A percentile compares a stretch with the other conserved stretches of the same genome.
Evolutionary conservation across 345 rosid species (phyloP).

Genomic region (Passiflora organensis): DNA sequence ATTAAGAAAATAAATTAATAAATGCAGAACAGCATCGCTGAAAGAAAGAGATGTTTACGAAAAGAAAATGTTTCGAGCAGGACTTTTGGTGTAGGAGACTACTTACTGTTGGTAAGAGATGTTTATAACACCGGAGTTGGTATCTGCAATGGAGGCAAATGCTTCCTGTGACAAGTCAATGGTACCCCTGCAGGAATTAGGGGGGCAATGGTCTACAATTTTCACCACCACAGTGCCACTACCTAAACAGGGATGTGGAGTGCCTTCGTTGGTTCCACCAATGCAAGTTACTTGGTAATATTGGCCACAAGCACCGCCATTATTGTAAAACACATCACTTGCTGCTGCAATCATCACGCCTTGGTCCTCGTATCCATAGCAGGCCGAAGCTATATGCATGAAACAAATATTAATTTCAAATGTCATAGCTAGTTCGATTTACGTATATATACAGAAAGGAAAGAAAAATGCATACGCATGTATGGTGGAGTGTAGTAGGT

Average conservation of each 20-base stretch:
- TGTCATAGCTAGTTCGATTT: too few species aligned
- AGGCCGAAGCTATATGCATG: constrained; percentile 15
- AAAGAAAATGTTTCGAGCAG: too few species aligned
- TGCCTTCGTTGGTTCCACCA: constrained; percentile 12
- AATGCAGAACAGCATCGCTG: too few species aligned
- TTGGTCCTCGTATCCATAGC: constrained; percentile 14
- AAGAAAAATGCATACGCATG: not conserved
- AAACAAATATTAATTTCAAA: not conserved
- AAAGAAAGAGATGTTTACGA: too few species aligned
- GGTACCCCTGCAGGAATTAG: constrained; percentile 7
- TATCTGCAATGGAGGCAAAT: constrained; percentile 14
- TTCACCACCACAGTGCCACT: not conserved
- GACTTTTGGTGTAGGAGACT: too few species aligned
- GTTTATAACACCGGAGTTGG: constrained; percentile 9
- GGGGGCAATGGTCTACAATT: not conserved
- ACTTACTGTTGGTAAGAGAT: not conserved
- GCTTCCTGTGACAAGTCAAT: constrained; percentile 22
- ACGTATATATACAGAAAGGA: too few species aligned
- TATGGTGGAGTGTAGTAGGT: not conserved
- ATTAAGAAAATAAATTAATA: not conserved
- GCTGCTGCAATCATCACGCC: constrained; percentile 19
- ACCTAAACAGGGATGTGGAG: constrained; percentile 5
- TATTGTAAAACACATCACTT: constrained; percentile 10
- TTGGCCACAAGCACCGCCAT: constrained; percentile 11
- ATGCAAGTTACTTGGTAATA: constrained; percentile 10